These are phyloP conservation scores for Leishmania martiniquensis DNA, from an alignment of 208 protist species.

Conservation along the genomic window DNA sequence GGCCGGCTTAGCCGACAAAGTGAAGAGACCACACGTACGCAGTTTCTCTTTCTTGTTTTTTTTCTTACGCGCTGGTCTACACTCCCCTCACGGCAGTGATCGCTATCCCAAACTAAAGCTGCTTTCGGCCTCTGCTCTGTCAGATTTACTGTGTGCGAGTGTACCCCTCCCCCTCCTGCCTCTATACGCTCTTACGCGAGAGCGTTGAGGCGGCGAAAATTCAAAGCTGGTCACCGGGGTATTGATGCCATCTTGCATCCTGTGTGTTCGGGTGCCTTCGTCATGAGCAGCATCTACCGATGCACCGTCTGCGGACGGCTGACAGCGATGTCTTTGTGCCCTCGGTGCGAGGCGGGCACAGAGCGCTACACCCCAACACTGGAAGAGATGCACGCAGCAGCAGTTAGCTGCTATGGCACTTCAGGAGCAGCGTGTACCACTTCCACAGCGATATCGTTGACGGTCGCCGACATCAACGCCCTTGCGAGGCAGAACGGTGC, in stretches of 20 bases:
- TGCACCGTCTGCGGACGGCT: conserved; percentile 37
- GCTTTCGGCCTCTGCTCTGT: not conserved
- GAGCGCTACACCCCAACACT: conserved; percentile 7
- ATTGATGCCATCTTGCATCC: not conserved
- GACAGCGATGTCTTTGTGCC: conserved; percentile 49
- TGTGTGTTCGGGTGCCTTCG: not conserved
- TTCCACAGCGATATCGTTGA: not conserved
- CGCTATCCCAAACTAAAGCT: not conserved
- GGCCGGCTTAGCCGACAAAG: too few relatives aligned
- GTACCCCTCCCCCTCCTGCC: not conserved
- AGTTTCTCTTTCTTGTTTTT: too few relatives aligned
- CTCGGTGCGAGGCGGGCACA: conserved; percentile 37
- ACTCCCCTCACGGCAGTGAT: too few relatives aligned
- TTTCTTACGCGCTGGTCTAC: too few relatives aligned
- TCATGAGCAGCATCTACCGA: conserved; percentile 28
- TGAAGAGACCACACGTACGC: too few relatives aligned
- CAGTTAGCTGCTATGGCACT: not conserved
- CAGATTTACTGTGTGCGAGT: not conserved
- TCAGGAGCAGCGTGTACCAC: not conserved
- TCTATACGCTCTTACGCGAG: not conserved
- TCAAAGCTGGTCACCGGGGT: not conserved
- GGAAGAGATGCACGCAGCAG: not conserved
- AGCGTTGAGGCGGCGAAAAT: not conserved
- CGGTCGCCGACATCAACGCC: conserved; percentile 8
- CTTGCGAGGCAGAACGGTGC: not conserved